A percentile compares a stretch with the other conserved stretches of the same genome.
These are phyloP conservation scores for Ophiostoma ulmi DNA, from an alignment of 2,329 filamentous ascomycete species.

Conservation along the genomic window DNA sequence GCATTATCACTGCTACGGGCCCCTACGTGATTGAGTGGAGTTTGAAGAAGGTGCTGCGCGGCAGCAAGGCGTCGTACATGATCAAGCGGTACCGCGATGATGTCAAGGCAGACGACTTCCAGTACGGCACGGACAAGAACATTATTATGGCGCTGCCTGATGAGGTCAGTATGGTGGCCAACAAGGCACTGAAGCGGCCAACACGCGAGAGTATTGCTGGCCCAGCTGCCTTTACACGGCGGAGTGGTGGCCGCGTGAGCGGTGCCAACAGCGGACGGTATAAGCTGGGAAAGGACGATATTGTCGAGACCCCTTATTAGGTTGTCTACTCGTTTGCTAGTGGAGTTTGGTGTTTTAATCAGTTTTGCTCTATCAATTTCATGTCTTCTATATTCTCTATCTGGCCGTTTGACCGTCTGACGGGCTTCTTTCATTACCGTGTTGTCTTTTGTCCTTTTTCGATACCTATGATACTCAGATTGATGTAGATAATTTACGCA, in stretches of 20 bases:
- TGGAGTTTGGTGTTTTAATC: slow-evolving; percentile 5
- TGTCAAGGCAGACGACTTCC: slow-evolving; percentile 98
- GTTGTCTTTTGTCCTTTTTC: not conserved
- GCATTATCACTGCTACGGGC: slow-evolving; percentile 92
- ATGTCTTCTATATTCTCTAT: not conserved
- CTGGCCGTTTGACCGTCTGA: not conserved
- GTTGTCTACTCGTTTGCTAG: not conserved
- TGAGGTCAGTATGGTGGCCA: slow-evolving; percentile 95
- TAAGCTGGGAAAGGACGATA: slow-evolving; percentile 72
- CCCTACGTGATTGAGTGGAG: slow-evolving; percentile 97
- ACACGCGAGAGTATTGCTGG: slow-evolving; percentile 89
- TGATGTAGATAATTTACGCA: not conserved
- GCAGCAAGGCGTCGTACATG: slow-evolving; percentile 80
- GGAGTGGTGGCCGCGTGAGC: slow-evolving; percentile 49
- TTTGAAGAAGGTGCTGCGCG: slow-evolving; percentile 78
- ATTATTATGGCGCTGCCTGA: slow-evolving; percentile 96
- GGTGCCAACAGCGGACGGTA: slow-evolving; percentile 56
- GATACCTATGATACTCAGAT: slow-evolving; percentile 11
- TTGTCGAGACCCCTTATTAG: slow-evolving; percentile 67
- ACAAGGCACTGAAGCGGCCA: slow-evolving; percentile 75
- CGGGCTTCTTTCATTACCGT: not conserved
- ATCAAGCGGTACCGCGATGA: slow-evolving; percentile 96
- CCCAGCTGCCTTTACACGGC: slow-evolving; percentile 37
- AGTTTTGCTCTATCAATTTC: not conserved
- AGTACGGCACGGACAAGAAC: slow-evolving; percentile 94